Percentiles rank a stretch among this genome's conserved stretches.
Conservation (phyloP, 805 yeast species). For the Pichia nanzhaoensis region DNA sequence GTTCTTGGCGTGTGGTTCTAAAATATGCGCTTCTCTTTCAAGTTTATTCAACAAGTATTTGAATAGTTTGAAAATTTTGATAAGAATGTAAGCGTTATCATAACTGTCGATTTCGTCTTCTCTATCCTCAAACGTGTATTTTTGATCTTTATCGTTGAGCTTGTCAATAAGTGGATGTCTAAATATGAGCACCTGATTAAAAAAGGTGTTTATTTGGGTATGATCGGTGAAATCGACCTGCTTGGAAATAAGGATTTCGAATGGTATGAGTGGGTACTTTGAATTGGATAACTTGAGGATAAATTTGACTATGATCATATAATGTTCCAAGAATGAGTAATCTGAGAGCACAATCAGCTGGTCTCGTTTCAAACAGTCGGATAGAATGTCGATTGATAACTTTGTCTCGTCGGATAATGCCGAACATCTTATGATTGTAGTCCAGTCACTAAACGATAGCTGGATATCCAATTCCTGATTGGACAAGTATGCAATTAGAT, state of each 20-base stretch:
- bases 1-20: constrained; percentile 23
- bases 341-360: constrained; percentile 48
- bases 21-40: constrained; percentile 20
- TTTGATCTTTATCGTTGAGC: background rate
- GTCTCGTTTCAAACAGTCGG: constrained; percentile 40
- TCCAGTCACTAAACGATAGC: constrained; percentile 25
- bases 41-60: constrained; percentile 20
- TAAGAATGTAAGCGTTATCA: constrained; percentile 35
- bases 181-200: constrained; percentile 17
- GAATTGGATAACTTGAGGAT: constrained; percentile 24
- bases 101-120: constrained; percentile 14
- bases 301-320: constrained; percentile 26
- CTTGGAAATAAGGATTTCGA: constrained; percentile 12
- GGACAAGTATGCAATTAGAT: constrained; percentile 27
- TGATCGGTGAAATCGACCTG: constrained; percentile 14
- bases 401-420: constrained; percentile 22
- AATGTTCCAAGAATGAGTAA: constrained; percentile 41
- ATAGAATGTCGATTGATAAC: constrained; percentile 37
- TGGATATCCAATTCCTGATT: constrained; percentile 22
- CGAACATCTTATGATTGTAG: constrained; percentile 21
- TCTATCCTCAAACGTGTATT: background rate
- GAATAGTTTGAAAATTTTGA: constrained; percentile 36
- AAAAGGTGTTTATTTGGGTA: constrained; percentile 13
- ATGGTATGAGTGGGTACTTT: constrained; percentile 25
- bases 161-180: constrained; percentile 14